Evolutionary conservation across 1,139 yeast species (phyloP).

Genomic region (Yamadazyma songkhlaensis): DNA sequence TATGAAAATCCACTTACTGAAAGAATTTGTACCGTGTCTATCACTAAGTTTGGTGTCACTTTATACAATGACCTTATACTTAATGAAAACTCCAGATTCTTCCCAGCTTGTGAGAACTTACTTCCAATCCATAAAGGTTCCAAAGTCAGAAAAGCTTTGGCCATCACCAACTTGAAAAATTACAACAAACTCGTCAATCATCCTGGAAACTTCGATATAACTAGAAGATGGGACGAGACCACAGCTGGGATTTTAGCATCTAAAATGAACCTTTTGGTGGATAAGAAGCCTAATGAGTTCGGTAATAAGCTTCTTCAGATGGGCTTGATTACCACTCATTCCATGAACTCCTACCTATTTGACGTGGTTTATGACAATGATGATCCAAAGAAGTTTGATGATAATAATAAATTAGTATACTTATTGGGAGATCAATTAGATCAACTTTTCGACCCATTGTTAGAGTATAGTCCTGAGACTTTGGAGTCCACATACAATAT

Average conservation of each 20-base stretch:
- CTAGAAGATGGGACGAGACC: slow-evolving; percentile 63
- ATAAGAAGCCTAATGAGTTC: slow-evolving; percentile 51
- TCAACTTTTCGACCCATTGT: slow-evolving; percentile 81
- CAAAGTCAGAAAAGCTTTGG: slow-evolving; percentile 70
- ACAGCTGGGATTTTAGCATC: slow-evolving; percentile 75
- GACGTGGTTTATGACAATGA: slow-evolving; percentile 71
- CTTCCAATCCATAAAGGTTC: slow-evolving; percentile 47
- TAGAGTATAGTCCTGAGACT: slow-evolving; percentile 89
- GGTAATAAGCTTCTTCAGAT: slow-evolving; percentile 49
- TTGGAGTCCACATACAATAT: slow-evolving; percentile 66
- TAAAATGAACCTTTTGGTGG: slow-evolving; percentile 49
- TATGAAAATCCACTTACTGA: slow-evolving; percentile 45
- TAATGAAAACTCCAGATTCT: slow-evolving; percentile 62
- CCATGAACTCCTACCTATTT: slow-evolving; percentile 52
- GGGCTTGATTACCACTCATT: slow-evolving; percentile 62
- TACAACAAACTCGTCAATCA: slow-evolving; percentile 52
- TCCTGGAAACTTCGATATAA: slow-evolving; percentile 20
- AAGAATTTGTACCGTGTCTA: slow-evolving; percentile 55
- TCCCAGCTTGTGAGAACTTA: slow-evolving; percentile 76
- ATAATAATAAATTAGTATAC: slow-evolving; percentile 73
- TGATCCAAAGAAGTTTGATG: slow-evolving; percentile 32
- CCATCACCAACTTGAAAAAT: slow-evolving; percentile 68
- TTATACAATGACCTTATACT: slow-evolving; percentile 61
- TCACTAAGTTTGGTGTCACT: slow-evolving; percentile 71
- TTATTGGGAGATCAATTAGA: slow-evolving; percentile 82